Evolutionary conservation across 345 rosid species (phyloP).

Genomic region (Bruguiera sexangula): DNA sequence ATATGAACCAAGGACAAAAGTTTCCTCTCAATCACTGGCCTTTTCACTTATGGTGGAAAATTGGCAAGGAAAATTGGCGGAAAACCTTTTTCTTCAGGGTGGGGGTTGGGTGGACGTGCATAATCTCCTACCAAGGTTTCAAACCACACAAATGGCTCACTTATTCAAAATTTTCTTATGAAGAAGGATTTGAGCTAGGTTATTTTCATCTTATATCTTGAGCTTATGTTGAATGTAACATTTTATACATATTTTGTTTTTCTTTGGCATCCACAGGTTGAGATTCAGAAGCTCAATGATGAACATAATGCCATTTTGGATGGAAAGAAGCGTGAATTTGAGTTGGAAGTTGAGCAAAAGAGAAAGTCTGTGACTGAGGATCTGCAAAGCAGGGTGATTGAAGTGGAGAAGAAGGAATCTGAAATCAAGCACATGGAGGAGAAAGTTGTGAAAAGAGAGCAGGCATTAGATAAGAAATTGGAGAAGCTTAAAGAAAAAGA

Average conservation of each 20-base stretch:
- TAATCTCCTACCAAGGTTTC: too few relatives aligned
- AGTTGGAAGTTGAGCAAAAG: constrained; percentile 72
- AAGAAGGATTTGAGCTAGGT: too few relatives aligned
- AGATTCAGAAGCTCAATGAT: constrained; percentile 71
- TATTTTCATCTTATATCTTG: too few relatives aligned
- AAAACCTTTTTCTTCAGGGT: too few relatives aligned
- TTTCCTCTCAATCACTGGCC: too few relatives aligned
- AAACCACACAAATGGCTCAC: too few relatives aligned
- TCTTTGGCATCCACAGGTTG: constrained; percentile 43
- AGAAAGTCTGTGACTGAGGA: constrained; percentile 67
- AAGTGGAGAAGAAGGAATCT: constrained; percentile 77
- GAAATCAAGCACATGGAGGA: constrained; percentile 84
- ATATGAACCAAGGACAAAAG: too few relatives aligned
- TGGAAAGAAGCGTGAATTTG: constrained; percentile 61
- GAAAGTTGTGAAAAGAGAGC: constrained; percentile 74
- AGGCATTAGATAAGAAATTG: constrained; percentile 57
- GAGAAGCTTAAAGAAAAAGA: constrained; percentile 83
- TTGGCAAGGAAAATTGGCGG: too few relatives aligned
- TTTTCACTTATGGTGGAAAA: too few relatives aligned
- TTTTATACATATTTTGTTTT: background rate
- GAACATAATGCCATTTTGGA: constrained; percentile 76
- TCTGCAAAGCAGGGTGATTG: constrained; percentile 58
- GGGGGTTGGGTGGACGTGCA: too few relatives aligned
- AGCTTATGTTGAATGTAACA: background rate
- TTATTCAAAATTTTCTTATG: too few relatives aligned